Conservation (phyloP, 805 yeast species). For the Lipomyces kockii region DNA sequence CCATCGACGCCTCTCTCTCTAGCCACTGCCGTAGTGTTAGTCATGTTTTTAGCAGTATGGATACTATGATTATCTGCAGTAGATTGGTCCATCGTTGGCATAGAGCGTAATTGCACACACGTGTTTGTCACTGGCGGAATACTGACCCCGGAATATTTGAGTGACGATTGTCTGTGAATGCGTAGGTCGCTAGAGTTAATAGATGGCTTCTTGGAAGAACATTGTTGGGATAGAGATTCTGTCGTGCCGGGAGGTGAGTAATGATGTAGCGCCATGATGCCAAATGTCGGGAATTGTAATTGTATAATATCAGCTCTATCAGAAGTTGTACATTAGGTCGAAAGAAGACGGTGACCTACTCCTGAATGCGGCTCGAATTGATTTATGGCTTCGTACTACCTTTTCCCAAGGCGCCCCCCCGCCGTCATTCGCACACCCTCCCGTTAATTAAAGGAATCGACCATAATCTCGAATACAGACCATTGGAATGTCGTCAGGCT, state of each 20-base stretch:
- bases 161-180: not conserved
- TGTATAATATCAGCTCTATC: too few species aligned
- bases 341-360: too few species aligned
- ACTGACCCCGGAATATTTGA: too few species aligned
- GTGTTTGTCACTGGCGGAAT: not conserved
- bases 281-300: not conserved
- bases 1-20: not conserved
- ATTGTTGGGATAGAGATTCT: not conserved
- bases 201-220: not conserved
- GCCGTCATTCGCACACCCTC: not conserved
- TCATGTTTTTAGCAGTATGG: not conserved
- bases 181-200: not conserved
- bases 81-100: not conserved
- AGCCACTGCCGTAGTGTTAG: not conserved
- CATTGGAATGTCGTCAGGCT: slow-evolving; percentile 23
- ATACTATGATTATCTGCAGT: not conserved
- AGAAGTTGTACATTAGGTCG: too few species aligned
- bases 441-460: not conserved
- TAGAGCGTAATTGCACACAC: not conserved
- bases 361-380: too few species aligned
- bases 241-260: not conserved
- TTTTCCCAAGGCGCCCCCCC: too few species aligned
- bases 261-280: not conserved
- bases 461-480: not conserved
- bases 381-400: too few species aligned